phyloP scores from a whole-genome alignment of 108 stramenopile species.

The Cyclostephanos invisitatus region DNA sequence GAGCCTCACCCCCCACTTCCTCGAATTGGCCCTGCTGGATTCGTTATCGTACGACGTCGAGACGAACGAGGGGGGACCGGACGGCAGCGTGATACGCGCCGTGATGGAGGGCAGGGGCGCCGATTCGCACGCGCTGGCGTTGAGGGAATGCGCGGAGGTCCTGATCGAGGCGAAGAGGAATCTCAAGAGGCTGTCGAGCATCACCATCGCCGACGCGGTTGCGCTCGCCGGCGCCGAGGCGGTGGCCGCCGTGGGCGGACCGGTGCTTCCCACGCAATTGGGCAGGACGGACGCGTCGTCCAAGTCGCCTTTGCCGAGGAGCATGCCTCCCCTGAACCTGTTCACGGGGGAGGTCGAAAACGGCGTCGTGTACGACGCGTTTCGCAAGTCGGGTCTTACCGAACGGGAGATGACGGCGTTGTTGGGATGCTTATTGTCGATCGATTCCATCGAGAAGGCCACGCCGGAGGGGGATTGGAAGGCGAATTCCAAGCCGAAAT shows the following conservation, averaged over 20 bases:
- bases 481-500: constrained; percentile 68
- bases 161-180: constrained; percentile 68
- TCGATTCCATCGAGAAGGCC: constrained; percentile 76
- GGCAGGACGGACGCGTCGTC: constrained; percentile 65
- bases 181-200: constrained; percentile 73
- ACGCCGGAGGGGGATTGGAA: constrained; percentile 77
- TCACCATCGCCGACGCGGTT: constrained; percentile 81
- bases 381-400: constrained; percentile 69
- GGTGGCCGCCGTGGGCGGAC: constrained; percentile 81
- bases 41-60: constrained; percentile 64
- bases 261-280: constrained; percentile 71
- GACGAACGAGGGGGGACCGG: constrained; percentile 73
- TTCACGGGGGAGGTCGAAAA: constrained; percentile 57
- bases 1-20: constrained; percentile 66
- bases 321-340: constrained; percentile 61
- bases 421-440: constrained; percentile 66
- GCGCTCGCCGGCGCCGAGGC: constrained; percentile 81
- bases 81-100: constrained; percentile 67
- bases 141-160: constrained; percentile 58
- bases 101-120: constrained; percentile 59
- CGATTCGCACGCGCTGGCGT: constrained; percentile 42
- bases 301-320: constrained; percentile 35
- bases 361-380: constrained; percentile 54
- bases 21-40: constrained; percentile 74
- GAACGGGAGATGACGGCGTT: constrained; percentile 89